phyloP scores from a whole-genome alignment of 2,329 filamentous ascomycete species.

The Arthrobotrys pseudoclavata region DNA sequence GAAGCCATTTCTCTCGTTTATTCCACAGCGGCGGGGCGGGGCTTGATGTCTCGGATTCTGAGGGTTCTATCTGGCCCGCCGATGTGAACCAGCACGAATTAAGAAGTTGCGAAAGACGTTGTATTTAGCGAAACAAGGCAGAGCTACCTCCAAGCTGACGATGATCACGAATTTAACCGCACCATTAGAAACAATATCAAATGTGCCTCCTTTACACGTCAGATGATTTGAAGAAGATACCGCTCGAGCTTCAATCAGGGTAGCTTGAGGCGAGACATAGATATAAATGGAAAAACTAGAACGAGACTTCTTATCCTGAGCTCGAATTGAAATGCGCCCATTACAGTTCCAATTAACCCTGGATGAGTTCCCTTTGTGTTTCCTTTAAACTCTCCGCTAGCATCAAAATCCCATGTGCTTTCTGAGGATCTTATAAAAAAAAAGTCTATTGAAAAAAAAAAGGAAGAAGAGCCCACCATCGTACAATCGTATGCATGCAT shows the following conservation, averaged over 20 bases:
- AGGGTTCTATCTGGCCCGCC: conserved; percentile 32
- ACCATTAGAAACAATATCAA: conserved; percentile 8
- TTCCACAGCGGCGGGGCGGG: conserved; percentile 30
- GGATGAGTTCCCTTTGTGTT: conserved; percentile 31
- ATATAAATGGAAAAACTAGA: conserved; percentile 26
- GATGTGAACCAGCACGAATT: conserved; percentile 46
- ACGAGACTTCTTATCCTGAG: conserved; percentile 12
- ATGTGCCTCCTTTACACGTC: neutral
- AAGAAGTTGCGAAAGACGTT: conserved; percentile 54
- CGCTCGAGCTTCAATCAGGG: conserved; percentile 13
- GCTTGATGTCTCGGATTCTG: conserved; percentile 52
- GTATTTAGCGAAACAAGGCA: conserved; percentile 53
- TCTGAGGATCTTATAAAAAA: conserved; percentile 11
- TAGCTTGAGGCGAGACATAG: conserved; percentile 35
- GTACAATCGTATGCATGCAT: conserved; percentile 35
- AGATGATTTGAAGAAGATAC: conserved; percentile 34
- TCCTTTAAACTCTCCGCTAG: conserved; percentile 30
- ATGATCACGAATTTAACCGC: conserved; percentile 47
- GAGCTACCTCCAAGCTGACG: conserved; percentile 52
- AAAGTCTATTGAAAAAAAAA: conserved; percentile 14
- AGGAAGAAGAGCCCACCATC: neutral
- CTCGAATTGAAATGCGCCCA: conserved; percentile 21
- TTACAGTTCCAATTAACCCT: conserved; percentile 27
- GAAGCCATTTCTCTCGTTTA: conserved; percentile 37
- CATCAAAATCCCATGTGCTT: conserved; percentile 53